Evolutionary conservation across 768 basidiomycete species (phyloP).

Genomic region (Mycena leptocephala): DNA sequence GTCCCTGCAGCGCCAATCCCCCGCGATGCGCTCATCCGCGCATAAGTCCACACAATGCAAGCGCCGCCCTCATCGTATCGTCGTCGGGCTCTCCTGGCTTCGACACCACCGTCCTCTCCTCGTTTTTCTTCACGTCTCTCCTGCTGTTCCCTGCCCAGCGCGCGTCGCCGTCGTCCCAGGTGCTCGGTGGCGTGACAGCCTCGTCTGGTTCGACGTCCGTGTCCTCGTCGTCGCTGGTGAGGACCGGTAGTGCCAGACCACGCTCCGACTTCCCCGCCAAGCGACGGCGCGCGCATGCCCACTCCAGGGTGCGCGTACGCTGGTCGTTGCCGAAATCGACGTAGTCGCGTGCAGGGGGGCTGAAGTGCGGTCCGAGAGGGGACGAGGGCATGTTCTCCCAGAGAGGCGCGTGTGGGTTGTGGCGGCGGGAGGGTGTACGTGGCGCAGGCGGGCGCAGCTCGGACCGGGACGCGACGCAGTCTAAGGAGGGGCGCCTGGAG

Average conservation of each 20-base stretch:
- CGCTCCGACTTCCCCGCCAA: constrained; percentile 61
- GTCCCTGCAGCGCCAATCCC: not conserved
- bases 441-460: constrained; percentile 62
- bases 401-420: constrained; percentile 55
- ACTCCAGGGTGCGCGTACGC: constrained; percentile 74
- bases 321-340: constrained; percentile 65
- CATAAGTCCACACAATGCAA: constrained; percentile 74
- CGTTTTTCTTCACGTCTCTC: not conserved
- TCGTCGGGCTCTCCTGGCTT: constrained; percentile 61
- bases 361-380: constrained; percentile 69
- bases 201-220: constrained; percentile 80
- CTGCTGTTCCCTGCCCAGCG: constrained; percentile 49
- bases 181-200: constrained; percentile 75
- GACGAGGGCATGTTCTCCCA: constrained; percentile 78
- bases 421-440: constrained; percentile 58
- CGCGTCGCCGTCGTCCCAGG: constrained; percentile 59
- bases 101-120: not conserved
- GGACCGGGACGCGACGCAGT: constrained; percentile 70
- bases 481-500: constrained; percentile 63
- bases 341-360: constrained; percentile 65
- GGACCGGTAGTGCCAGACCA: constrained; percentile 32
- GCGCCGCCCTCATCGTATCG: constrained; percentile 80
- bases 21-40: constrained; percentile 23
- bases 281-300: constrained; percentile 80
- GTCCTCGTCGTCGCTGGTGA: constrained; percentile 52